A percentile compares a stretch with the other conserved stretches of the same genome.
phyloP scores from a whole-genome alignment of 371 early-diverging fungal species.

The Gilbertella persicaria region DNA sequence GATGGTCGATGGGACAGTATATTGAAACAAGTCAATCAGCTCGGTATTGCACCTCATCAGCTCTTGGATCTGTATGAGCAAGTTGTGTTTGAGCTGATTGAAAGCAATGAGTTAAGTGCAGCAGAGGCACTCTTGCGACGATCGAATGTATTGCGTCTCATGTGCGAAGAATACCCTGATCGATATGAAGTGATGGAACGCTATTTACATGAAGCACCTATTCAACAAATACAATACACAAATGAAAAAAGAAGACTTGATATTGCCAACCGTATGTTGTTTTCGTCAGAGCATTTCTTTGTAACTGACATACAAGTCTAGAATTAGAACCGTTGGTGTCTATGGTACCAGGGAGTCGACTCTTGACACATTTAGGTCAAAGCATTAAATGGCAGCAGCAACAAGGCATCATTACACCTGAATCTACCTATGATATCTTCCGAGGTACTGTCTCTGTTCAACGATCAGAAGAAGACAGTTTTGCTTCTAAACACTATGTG shows the following conservation, averaged over 20 bases:
- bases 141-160: constrained; percentile 81
- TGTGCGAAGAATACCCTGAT: constrained; percentile 75
- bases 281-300: constrained; percentile 63
- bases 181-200: constrained; percentile 81
- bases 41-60: constrained; percentile 67
- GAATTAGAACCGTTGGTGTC: constrained; percentile 24
- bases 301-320: neutral
- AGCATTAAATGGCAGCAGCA: constrained; percentile 84
- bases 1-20: constrained; percentile 90
- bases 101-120: constrained; percentile 78
- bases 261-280: constrained; percentile 24
- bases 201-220: constrained; percentile 64
- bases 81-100: constrained; percentile 84
- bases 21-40: constrained; percentile 66
- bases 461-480: constrained; percentile 71
- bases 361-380: constrained; percentile 82
- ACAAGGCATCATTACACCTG: constrained; percentile 73
- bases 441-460: constrained; percentile 61
- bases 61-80: constrained; percentile 90
- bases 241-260: constrained; percentile 68
- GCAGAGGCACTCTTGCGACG: constrained; percentile 86
- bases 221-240: constrained; percentile 48
- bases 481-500: constrained; percentile 51
- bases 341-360: constrained; percentile 45
- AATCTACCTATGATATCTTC: constrained; percentile 76